phyloP scores from a whole-genome alignment of 768 basidiomycete genomes.

The Zangia roseola region DNA sequence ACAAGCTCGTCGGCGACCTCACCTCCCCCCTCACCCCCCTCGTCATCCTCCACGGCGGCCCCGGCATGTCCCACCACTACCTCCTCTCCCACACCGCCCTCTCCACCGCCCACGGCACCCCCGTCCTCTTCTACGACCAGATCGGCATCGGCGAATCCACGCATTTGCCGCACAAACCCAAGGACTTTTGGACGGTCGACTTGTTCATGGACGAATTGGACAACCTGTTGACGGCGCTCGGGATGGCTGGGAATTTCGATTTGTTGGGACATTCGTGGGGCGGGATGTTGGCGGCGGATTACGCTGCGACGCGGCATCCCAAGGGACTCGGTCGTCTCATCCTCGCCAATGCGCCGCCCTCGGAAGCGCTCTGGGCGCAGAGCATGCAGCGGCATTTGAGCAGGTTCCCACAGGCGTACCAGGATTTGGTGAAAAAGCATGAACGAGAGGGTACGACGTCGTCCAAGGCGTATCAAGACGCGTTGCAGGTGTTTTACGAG shows the following conservation, averaged over 20 bases:
- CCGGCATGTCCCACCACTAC: constrained; percentile 40
- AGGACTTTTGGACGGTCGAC: constrained; percentile 43
- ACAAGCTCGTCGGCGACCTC: constrained; percentile 43
- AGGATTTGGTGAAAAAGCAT: constrained; percentile 24
- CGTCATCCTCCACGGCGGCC: constrained; percentile 48
- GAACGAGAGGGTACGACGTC: constrained; percentile 33
- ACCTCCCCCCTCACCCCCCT: constrained; percentile 33
- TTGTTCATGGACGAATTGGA: constrained; percentile 54
- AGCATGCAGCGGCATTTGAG: constrained; percentile 23
- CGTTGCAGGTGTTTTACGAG: constrained; percentile 24
- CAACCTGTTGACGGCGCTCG: constrained; percentile 44
- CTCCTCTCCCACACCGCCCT: constrained; percentile 36
- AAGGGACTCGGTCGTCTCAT: constrained; percentile 37
- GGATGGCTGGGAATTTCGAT: constrained; percentile 38
- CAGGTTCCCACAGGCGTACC: constrained; percentile 27
- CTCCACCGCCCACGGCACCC: constrained; percentile 23
- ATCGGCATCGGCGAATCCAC: constrained; percentile 44
- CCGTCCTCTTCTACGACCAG: constrained; percentile 51
- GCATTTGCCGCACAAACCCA: constrained; percentile 37
- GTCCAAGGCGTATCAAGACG: constrained; percentile 32
- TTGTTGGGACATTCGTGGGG: constrained; percentile 59
- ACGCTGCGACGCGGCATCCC: constrained; percentile 37
- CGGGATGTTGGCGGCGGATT: constrained; percentile 45
- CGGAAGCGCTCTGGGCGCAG: constrained; percentile 21
- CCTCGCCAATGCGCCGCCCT: constrained; percentile 32